A percentile compares a stretch with the other conserved stretches of the same genome.
phyloP scores from a whole-genome alignment of 31 red algal species.

The Bonnemaisonia californica region DNA sequence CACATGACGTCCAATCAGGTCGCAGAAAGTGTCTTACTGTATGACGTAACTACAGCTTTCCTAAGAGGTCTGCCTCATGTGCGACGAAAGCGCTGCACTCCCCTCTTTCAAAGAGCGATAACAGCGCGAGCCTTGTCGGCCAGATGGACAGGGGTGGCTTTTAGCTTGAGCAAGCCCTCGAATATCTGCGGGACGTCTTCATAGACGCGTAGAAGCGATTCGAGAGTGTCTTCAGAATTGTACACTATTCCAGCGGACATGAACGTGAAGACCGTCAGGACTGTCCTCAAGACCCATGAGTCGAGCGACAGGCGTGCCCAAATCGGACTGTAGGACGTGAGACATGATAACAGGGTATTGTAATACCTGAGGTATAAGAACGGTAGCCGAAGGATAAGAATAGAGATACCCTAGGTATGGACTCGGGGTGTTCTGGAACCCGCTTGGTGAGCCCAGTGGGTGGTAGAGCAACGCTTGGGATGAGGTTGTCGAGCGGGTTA shows the following conservation, averaged over 20 bases:
- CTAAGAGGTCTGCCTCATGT: too few relatives aligned
- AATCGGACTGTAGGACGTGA: slow-evolving; percentile 28
- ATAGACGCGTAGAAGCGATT: not conserved
- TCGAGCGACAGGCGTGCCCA: slow-evolving; percentile 27
- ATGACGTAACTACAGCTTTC: too few relatives aligned
- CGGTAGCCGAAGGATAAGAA: too few relatives aligned
- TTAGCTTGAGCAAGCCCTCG: slow-evolving; percentile 4
- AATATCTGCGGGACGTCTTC: slow-evolving; percentile 27
- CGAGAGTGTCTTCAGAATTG: not conserved
- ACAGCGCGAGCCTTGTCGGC: not conserved
- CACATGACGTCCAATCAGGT: too few relatives aligned
- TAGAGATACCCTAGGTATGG: too few relatives aligned
- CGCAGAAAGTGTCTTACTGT: too few relatives aligned
- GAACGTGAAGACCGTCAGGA: not conserved
- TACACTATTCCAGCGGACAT: slow-evolving; percentile 23
- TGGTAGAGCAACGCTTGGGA: too few relatives aligned
- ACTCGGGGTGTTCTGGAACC: too few relatives aligned
- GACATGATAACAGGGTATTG: slow-evolving; percentile 30
- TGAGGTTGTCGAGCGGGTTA: too few relatives aligned
- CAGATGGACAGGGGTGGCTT: not conserved
- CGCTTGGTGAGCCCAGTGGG: too few relatives aligned
- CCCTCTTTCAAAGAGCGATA: slow-evolving; percentile 24
- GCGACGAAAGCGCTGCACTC: slow-evolving; percentile 11
- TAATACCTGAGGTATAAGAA: too few relatives aligned
- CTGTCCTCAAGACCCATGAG: slow-evolving; percentile 18